Evolutionary conservation across 2,329 filamentous ascomycete genomes (phyloP).

Genomic region (Aureobasidium melanogenum): DNA sequence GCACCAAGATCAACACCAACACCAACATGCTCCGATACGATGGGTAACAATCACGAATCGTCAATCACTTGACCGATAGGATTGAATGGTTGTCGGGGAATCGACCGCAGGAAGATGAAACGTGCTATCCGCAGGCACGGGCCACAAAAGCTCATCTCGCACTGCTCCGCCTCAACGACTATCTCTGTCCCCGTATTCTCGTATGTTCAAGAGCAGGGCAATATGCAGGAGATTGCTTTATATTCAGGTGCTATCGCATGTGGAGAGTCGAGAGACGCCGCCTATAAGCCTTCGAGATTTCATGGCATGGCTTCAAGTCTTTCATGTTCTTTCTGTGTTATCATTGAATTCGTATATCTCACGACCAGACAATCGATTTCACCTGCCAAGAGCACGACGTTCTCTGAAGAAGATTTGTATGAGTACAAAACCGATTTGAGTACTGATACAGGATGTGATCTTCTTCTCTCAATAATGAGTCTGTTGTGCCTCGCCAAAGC

Average conservation of each 20-base stretch:
- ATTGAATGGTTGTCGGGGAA: background rate
- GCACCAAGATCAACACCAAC: background rate
- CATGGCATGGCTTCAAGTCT: too few relatives aligned
- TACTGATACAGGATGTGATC: background rate
- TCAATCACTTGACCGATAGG: background rate
- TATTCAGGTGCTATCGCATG: background rate
- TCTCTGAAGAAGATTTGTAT: background rate
- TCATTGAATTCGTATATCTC: background rate
- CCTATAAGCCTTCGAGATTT: too few relatives aligned
- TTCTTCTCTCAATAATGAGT: background rate
- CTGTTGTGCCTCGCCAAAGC: background rate
- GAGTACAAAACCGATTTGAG: background rate
- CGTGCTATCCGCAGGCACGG: background rate
- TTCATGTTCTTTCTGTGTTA: too few relatives aligned
- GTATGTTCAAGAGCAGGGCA: background rate
- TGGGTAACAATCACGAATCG: background rate
- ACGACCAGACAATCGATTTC: background rate
- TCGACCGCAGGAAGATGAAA: background rate
- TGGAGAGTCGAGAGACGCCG: background rate
- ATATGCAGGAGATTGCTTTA: background rate
- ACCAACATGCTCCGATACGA: background rate
- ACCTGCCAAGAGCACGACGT: background rate
- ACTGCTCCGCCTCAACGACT: slow-evolving; percentile 4
- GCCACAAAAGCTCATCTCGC: background rate
- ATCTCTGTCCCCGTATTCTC: slow-evolving; percentile 4